phyloP scores from a whole-genome alignment of 352 stramenopile species.

The Thraustochytrium striatum region DNA sequence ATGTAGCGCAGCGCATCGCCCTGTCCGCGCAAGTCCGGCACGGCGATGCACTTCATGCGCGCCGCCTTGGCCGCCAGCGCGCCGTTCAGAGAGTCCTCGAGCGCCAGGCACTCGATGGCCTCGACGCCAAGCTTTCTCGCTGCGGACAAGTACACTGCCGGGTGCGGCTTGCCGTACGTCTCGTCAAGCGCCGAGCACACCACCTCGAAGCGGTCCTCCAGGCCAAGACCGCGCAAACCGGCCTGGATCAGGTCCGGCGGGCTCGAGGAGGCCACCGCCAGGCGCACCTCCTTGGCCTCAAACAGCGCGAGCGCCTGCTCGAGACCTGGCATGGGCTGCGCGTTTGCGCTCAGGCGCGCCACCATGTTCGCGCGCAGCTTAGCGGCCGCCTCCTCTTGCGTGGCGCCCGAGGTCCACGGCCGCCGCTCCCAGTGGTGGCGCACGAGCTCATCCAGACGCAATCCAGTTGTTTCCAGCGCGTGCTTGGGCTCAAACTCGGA shows the following conservation, averaged over 20 bases:
- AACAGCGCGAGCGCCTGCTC: slow-evolving; percentile 5
- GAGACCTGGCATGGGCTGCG: background rate
- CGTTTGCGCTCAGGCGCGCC: background rate
- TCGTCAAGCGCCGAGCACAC: slow-evolving; percentile 18
- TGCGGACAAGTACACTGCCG: slow-evolving; percentile 22
- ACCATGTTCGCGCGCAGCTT: slow-evolving; percentile 26
- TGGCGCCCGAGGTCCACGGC: background rate
- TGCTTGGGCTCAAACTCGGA: background rate
- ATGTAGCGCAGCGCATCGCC: too few relatives aligned
- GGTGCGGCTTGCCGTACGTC: slow-evolving; percentile 20
- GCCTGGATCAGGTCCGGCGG: slow-evolving; percentile 14
- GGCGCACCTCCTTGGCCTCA: background rate
- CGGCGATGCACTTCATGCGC: slow-evolving; percentile 12
- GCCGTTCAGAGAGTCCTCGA: slow-evolving; percentile 34
- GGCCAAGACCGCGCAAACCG: slow-evolving; percentile 10
- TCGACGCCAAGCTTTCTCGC: background rate
- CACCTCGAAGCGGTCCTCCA: slow-evolving; percentile 1
- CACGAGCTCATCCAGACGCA: slow-evolving; percentile 21
- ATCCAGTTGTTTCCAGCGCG: background rate
- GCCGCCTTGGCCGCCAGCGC: slow-evolving; percentile 31
- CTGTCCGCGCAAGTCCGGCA: background rate
- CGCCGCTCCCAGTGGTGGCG: background rate
- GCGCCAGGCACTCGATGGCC: slow-evolving; percentile 20
- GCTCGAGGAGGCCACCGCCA: slow-evolving; percentile 24
- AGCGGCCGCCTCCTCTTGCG: background rate